These are phyloP conservation scores for Paecilomyces fulvus DNA, from an alignment of 2,329 filamentous ascomycete species.

Conservation along the genomic window DNA sequence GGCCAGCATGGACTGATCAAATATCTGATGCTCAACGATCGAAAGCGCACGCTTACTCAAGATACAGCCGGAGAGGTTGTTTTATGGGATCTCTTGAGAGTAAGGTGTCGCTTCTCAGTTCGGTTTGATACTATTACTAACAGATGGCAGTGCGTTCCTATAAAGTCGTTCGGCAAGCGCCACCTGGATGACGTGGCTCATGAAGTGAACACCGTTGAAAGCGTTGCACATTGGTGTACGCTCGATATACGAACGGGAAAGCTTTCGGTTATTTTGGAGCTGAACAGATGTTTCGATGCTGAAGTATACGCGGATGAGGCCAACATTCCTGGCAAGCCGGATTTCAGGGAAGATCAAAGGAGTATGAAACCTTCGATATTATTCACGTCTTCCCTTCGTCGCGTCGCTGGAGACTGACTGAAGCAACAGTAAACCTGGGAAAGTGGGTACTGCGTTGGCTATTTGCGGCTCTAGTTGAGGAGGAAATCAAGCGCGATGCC, in stretches of 20 bases:
- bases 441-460: conserved; percentile 94
- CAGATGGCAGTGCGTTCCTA: conserved; percentile 62
- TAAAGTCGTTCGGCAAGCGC: conserved; percentile 87
- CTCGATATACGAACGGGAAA: conserved; percentile 90
- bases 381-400: background rate
- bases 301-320: conserved; percentile 95
- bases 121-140: background rate
- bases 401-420: background rate
- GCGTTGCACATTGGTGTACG: conserved; percentile 91
- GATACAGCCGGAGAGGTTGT: conserved; percentile 94
- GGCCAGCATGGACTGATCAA: conserved; percentile 94
- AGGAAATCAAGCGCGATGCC: conserved; percentile 78
- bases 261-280: conserved; percentile 81
- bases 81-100: conserved; percentile 86
- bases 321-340: conserved; percentile 60
- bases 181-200: conserved; percentile 88
- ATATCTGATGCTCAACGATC: conserved; percentile 82
- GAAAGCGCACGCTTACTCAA: conserved; percentile 77
- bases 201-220: conserved; percentile 78
- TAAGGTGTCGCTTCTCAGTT: conserved; percentile 32
- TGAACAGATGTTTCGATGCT: conserved; percentile 93
- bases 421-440: conserved; percentile 71
- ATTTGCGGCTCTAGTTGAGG: conserved; percentile 80
- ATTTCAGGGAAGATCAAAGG: conserved; percentile 87
- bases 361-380: conserved; percentile 49